These are phyloP conservation scores for Trypanosoma congolense DNA, from an alignment of 208 protist genomes.

Conservation along the genomic window DNA sequence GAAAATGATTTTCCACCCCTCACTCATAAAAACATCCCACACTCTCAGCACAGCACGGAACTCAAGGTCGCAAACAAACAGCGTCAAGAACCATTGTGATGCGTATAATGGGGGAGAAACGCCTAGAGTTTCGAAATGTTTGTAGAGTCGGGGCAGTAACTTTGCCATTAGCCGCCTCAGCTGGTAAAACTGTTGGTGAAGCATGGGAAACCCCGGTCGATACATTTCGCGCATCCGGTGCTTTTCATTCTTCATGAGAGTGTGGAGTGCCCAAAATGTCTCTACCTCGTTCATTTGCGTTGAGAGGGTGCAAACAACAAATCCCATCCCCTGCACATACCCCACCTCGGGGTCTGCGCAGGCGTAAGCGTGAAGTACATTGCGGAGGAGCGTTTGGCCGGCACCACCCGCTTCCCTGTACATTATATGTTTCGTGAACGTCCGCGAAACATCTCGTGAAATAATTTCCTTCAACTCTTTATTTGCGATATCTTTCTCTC, in stretches of 20 bases:
- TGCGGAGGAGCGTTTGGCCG: slow-evolving; percentile 81
- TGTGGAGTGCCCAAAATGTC: slow-evolving; percentile 88
- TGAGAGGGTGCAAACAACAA: slow-evolving; percentile 83
- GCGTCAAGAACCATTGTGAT: slow-evolving; percentile 91
- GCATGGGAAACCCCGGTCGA: slow-evolving; percentile 81
- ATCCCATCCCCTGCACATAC: slow-evolving; percentile 94
- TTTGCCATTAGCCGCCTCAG: slow-evolving; percentile 71
- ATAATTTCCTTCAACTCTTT: slow-evolving; percentile 63
- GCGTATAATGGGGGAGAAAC: slow-evolving; percentile 87
- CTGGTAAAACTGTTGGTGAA: slow-evolving; percentile 89
- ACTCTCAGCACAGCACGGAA: slow-evolving; percentile 84
- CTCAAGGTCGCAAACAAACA: slow-evolving; percentile 88
- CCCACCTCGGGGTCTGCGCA: slow-evolving; percentile 87
- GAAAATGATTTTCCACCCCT: slow-evolving; percentile 93
- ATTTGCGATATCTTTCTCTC: slow-evolving; percentile 59
- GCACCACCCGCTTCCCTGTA: slow-evolving; percentile 80
- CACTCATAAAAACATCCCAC: slow-evolving; percentile 92
- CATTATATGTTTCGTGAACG: slow-evolving; percentile 86
- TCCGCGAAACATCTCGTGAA: slow-evolving; percentile 76
- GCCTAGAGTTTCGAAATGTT: slow-evolving; percentile 63
- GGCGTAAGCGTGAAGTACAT: slow-evolving; percentile 90
- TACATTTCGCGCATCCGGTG: slow-evolving; percentile 88
- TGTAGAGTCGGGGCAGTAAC: slow-evolving; percentile 69
- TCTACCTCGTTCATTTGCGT: slow-evolving; percentile 90
- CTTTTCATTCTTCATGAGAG: slow-evolving; percentile 80